Evolutionary conservation across 106 monocot genomes (phyloP), one percentile per base, ranked within the genome.

Genomic region (Chionographis japonica): DNA sequence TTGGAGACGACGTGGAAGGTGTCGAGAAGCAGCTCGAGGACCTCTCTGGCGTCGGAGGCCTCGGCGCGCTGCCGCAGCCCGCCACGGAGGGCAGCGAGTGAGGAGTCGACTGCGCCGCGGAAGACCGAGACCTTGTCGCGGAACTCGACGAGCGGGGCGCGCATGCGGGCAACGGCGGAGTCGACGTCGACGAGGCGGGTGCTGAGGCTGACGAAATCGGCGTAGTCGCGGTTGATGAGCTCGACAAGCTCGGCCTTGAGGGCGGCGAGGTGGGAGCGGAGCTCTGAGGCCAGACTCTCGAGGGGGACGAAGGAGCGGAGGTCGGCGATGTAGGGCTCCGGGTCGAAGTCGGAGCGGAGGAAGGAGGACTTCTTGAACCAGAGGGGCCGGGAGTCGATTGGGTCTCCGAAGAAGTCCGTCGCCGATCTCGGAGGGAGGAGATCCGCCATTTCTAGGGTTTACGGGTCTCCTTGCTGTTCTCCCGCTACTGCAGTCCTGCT

Each of bases 1-100:
- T 97, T 97, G 38, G 97, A 97, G 27, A 97, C 97, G 46, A 92
- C 92, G 36, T 97, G 97, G 54, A 82, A 89, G 5, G 97, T 85
- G 59, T 97, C 92, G 50, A 92, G 92, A 50, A 97, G 73, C 56
- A 84, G 37, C 73, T 97, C 89, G 57, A 97, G 88, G 17, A 92
- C 75, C 80, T 87, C 97, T 37, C 92, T 65, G 1, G 92, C 81
- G 4, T 79, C 84, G 18, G 89, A 77, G 1, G 89, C 89, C 68
- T 83, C 92, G 3, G 89, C 87, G 12, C 89, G 74, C 71, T 83
- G 84, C 58, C 74, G 65, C 19, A 92, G 74, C 40, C 97, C 92
- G 12, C 57, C 68, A 12, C 74, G 74, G 36, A 97, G 79, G 8
- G 73, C 74, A 27, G 72, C 68, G 6, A 97, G 82, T 15, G 80